Evolutionary conservation across 495 filamentous ascomycete species (phyloP), one percentile per base, ranked within the genome.

Genomic region (Lepraria neglecta): DNA sequence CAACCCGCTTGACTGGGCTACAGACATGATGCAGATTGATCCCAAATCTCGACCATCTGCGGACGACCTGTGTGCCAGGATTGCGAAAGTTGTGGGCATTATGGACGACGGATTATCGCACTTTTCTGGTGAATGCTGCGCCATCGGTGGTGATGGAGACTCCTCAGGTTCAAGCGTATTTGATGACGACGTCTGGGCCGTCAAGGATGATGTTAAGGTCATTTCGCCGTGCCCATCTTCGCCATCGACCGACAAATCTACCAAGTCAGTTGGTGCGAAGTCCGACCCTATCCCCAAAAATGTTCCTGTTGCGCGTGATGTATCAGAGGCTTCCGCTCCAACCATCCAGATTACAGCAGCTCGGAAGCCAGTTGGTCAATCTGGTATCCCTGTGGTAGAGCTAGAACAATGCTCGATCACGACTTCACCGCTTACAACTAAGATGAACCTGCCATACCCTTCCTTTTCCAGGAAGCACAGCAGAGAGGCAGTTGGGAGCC

Each of bases 381-480:
- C 50, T 10, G 10, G 10, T 7, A 14, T 1, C 31, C 50, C 31
- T 53, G 3, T 27, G 17, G 11, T 19, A 53, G 31, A 53, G 2
- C 19, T 31, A 35, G 50, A 31, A 10, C 3, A 19, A n/a, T 33
- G 9, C 17, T 4, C 3, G 14, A 53, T 17, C 31, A 14, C 50
- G 30, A 74, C 72, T 63, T 78, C 77, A n/a, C 77, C 78, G 60
- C 70, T 76, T 58, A 77, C 75, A 58, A 77, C 76, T 55, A 79
- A 76, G 67, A 78, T 80, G 62, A 89, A 79, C 75, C 71, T 88
- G 27, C 86, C 90, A 11, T 96, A 96, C 70, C 91, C 91, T 6
- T 79, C 76, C 19, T 94, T 95, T 74, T 92, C 87, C 69, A 95
- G 95, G 71, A 84, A 86, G 42, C 87, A 94, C 70, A 94, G 89